Evolutionary conservation across 2,329 filamentous ascomycete species (phyloP), one percentile per base, ranked within the genome.

Genomic region (Cytospora piceae): DNA sequence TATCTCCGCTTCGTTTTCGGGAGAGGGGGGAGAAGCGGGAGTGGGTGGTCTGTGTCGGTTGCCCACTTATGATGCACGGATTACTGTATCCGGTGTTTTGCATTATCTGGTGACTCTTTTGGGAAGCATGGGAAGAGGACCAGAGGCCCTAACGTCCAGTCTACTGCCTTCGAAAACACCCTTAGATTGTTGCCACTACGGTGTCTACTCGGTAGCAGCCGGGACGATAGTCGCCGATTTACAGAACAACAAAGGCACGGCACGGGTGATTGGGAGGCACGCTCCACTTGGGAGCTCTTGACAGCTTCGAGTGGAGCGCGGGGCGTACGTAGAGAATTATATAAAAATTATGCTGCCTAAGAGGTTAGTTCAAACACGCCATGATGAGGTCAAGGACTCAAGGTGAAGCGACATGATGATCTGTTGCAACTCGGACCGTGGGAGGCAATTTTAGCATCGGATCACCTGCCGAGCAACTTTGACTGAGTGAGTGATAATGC

Each of bases 351-450:
- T 7, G 39, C 39, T 4, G 20, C 39, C 6, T 42, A 42, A 4
- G 17, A 15, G 20, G 6, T 20, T 42, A 15, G 20, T 20, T 4
- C 12, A 39, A 5, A 39, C 15, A 55, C 55, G 60, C 54, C 46
- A 39, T 37, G 42, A 34, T 55, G 24, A 55, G 60, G 60, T 56
- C 59, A 31, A 39, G 37, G 49, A 54, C 49, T 46, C 54, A 61
- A 54, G 59, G 60, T 62, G 60, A 62, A 46, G 52, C 32, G 60
- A 27, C 52, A 62, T 62, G 59, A 51, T 55, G 59, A 55, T 52
- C 27, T 56, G 53, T 51, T 32, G 37, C 49, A 37, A 31, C 49
- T 20, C 39, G 55, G 46, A 55, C 49, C 22, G 1, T 24, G 34
- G 37, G 37, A 39, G 37, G 15, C 39, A 42, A n/a, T n/a, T 8